A percentile compares a stretch with the other conserved stretches of the same genome.
Evolutionary conservation across 768 basidiomycete species (phyloP).

Genomic region (Nevesoporus exiguus): DNA sequence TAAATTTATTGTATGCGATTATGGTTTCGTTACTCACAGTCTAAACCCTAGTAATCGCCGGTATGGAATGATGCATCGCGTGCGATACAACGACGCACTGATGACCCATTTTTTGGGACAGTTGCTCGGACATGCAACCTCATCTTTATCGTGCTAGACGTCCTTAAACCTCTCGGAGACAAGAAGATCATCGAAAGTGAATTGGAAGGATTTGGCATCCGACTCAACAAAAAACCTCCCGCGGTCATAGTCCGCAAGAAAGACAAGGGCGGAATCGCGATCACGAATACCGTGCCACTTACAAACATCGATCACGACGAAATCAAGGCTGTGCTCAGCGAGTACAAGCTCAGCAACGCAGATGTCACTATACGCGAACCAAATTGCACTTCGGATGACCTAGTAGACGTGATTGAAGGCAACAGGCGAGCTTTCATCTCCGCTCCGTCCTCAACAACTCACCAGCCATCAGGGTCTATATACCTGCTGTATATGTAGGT

Average conservation of each 20-base stretch:
- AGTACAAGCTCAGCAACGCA: conserved; percentile 86
- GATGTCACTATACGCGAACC: conserved; percentile 93
- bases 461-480: conserved; percentile 67
- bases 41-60: conserved; percentile 60
- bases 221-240: conserved; percentile 93
- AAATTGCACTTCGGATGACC: conserved; percentile 88
- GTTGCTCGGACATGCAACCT: conserved; percentile 98
- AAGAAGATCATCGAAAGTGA: conserved; percentile 89
- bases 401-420: conserved; percentile 97
- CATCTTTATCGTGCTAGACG: conserved; percentile 97
- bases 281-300: conserved; percentile 95
- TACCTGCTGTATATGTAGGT: conserved; percentile 85
- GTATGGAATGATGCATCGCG: conserved; percentile 38
- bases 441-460: neutral
- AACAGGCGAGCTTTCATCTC: conserved; percentile 53
- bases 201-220: conserved; percentile 96
- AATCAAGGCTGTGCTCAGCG: conserved; percentile 91
- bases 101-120: conserved; percentile 29
- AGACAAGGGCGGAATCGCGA: conserved; percentile 88
- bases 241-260: conserved; percentile 79
- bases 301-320: conserved; percentile 95
- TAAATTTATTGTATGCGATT: conserved; percentile 31
- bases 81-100: conserved; percentile 3
- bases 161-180: conserved; percentile 96
- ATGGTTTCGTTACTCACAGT: conserved; percentile 19